Base-by-base conservation (phyloP, 169 alveolate species). In the Plasmodium cynomolgi region DNA sequence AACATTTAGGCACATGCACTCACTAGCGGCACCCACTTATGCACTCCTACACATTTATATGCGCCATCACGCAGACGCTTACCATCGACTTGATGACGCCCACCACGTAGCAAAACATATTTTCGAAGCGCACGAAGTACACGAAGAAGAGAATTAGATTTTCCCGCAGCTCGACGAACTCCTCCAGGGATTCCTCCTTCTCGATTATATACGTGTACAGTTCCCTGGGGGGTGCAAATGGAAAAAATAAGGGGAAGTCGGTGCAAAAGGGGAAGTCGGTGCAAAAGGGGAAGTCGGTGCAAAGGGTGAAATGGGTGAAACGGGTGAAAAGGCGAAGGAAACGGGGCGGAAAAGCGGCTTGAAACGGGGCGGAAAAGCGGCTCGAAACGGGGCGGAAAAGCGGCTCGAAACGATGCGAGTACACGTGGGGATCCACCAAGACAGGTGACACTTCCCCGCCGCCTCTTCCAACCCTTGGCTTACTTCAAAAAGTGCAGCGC, bases 81-180 rank as follows among this genome's bases (percentile, higher is more conserved):
- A 90, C 94, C 94, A 90, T 90, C n/a, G 83, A 37, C 81, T 90
- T 90, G 73, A 90, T 81, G 17, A 90, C 74, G 50, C 50, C 54
- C 34, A 90, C 68, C 34, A 90, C 91, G 26, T 90, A 80, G 74
- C 88, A 90, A 81, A 90, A 90, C 94, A 90, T 90, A 80, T 90
- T 90, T 39, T 90, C 94, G 74, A 62, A 90, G 71, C 94, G 68
- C 31, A 90, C 73, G 17, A 90, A 6, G 20, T 90, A 90, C 5
- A 90, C 94, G 73, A 90, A 80, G 72, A 90, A 90, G 13, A 90
- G 82, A 26, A 90, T 62, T 6, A 90, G 41, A 74, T 81, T 90
- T 41, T 81, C 94, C 31, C 94, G 71, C 77, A 90, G 68, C 71
- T 90, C 85, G 23, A 81, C 88, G 73, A 62, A 90, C 50, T 90